Evolutionary conservation across 495 filamentous ascomycete species (phyloP).

Genomic region (Penicillium dipodomyicola): DNA sequence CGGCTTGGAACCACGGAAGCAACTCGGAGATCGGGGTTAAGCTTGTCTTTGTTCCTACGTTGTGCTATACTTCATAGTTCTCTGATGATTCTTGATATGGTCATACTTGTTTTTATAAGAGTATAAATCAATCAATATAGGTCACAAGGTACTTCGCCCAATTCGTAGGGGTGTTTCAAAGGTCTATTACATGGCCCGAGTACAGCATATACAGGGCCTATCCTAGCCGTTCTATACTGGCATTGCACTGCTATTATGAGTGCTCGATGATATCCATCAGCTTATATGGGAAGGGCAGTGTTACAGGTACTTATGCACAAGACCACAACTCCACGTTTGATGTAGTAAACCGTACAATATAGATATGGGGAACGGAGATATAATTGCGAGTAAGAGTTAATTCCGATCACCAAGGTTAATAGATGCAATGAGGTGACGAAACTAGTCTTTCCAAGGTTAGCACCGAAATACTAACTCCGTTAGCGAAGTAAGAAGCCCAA

Average conservation of each 20-base stretch:
- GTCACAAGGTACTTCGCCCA: neutral
- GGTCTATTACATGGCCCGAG: neutral
- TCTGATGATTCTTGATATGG: neutral
- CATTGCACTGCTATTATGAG: neutral
- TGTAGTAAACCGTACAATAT: neutral
- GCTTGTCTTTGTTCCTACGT: slow-evolving; percentile 2
- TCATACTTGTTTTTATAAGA: neutral
- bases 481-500: neutral
- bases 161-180: neutral
- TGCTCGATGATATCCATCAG: too few relatives aligned
- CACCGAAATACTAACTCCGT: neutral
- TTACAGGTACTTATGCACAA: neutral
- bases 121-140: neutral
- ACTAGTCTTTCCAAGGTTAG: neutral
- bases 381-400: neutral
- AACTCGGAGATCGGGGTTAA: slow-evolving; percentile 20
- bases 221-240: neutral
- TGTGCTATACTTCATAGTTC: neutral
- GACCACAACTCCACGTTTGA: neutral
- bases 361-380: neutral
- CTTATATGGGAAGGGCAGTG: too few relatives aligned
- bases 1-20: neutral
- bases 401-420: neutral
- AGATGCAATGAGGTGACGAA: neutral
- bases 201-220: neutral